A percentile compares a stretch with the other conserved stretches of the same genome.
These are phyloP conservation scores for Stemphylium vesicarium DNA, from an alignment of 2,329 filamentous ascomycete genomes.

Conservation along the genomic window DNA sequence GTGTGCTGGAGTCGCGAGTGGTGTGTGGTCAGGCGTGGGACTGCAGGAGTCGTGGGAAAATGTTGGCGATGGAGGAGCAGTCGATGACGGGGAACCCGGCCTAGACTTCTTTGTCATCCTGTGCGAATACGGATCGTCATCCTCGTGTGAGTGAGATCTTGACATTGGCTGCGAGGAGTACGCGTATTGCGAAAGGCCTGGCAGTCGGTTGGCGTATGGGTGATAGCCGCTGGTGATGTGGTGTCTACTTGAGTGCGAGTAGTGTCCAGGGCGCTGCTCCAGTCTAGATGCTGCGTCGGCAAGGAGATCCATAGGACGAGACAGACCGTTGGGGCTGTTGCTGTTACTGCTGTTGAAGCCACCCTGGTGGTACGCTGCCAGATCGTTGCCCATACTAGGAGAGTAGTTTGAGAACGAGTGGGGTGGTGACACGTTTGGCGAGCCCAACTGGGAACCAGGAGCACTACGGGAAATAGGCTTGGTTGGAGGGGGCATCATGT, in stretches of 20 bases:
- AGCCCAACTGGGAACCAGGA: conserved; percentile 82
- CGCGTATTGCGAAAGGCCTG: conserved; percentile 53
- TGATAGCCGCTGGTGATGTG: conserved; percentile 52
- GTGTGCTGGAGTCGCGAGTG: conserved; percentile 93
- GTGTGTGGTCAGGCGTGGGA: conserved; percentile 96
- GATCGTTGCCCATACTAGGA: conserved; percentile 63
- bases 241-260: conserved; percentile 48
- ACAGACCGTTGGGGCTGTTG: conserved; percentile 55
- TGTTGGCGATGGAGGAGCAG: conserved; percentile 92
- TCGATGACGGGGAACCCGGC: conserved; percentile 93
- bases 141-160: conserved; percentile 81
- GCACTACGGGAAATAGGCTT: conserved; percentile 87
- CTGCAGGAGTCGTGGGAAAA: conserved; percentile 96
- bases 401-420: conserved; percentile 76
- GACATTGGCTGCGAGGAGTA: conserved; percentile 88
- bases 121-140: conserved; percentile 79
- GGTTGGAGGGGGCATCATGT: conserved; percentile 77
- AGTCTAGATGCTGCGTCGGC: conserved; percentile 72
- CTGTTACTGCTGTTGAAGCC: conserved; percentile 39
- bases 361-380: conserved; percentile 60
- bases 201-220: conserved; percentile 66
- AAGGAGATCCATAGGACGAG: conserved; percentile 70
- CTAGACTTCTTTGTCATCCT: conserved; percentile 85
- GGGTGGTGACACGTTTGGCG: conserved; percentile 95
- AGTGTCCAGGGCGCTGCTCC: conserved; percentile 63